Conservation (phyloP, 768 basidiomycete genomes). For the Termitomyces sp. region DNA sequence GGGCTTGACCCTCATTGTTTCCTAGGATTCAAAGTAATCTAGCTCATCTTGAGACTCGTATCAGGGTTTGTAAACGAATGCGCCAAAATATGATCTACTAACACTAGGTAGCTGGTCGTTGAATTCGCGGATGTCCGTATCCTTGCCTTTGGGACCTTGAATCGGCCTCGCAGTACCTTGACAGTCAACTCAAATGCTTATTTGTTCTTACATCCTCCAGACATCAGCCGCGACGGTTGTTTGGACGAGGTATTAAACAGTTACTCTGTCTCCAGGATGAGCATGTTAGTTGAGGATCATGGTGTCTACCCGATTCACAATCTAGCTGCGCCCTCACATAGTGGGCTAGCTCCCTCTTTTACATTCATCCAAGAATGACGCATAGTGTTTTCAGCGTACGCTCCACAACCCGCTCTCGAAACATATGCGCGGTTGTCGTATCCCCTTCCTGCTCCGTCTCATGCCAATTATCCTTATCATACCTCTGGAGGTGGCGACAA, state of each 20-base stretch:
- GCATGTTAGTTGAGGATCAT: conserved; percentile 30
- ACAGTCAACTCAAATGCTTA: conserved; percentile 66
- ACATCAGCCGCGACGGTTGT: conserved; percentile 30
- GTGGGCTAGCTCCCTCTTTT: conserved; percentile 17
- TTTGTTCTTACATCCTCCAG: conserved; percentile 63
- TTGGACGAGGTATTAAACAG: conserved; percentile 3
- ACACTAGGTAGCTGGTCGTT: conserved; percentile 48
- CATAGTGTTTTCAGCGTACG: conserved; percentile 23
- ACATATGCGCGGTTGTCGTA: conserved; percentile 40
- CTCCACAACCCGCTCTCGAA: conserved; percentile 21
- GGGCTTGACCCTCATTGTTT: background rate
- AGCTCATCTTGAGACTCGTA: conserved; percentile 58
- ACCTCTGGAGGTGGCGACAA: conserved; percentile 66
- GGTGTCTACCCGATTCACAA: conserved; percentile 36
- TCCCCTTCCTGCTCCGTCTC: conserved; percentile 50
- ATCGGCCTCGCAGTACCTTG: conserved; percentile 48
- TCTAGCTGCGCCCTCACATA: conserved; percentile 21
- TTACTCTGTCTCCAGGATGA: conserved; percentile 9
- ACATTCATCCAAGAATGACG: background rate
- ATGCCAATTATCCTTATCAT: conserved; percentile 65
- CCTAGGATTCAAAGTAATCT: conserved; percentile 62
- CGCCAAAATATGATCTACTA: background rate
- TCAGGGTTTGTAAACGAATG: conserved; percentile 42
- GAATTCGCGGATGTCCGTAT: conserved; percentile 69
- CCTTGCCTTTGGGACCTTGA: conserved; percentile 62